These are phyloP conservation scores for Vaccinium corymbosum DNA, from an alignment of 148 eudicot genomes.

Conservation along the genomic window DNA sequence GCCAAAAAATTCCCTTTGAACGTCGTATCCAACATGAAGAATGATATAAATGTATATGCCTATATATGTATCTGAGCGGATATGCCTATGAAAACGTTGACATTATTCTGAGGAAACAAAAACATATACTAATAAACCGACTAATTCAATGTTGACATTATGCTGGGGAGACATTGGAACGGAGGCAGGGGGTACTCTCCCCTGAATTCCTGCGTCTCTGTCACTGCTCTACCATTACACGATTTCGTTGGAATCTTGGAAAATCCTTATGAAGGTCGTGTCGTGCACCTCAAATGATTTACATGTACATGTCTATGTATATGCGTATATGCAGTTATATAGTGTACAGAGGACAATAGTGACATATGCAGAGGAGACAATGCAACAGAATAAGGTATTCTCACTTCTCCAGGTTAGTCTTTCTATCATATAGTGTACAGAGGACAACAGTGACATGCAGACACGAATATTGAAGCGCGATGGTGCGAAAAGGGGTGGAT, in stretches of 20 bases:
- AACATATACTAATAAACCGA: no score
- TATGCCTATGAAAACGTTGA: neutral
- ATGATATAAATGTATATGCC: neutral
- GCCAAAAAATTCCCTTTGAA: neutral
- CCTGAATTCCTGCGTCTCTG: neutral
- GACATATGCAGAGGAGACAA: neutral
- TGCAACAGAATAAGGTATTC: neutral
- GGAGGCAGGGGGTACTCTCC: neutral
- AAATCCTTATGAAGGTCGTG: neutral
- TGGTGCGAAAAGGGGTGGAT: neutral
- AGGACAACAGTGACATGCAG: no score
- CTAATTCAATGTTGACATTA: neutral
- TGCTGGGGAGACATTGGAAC: neutral
- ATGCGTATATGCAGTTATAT: neutral
- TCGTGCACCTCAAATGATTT: neutral
- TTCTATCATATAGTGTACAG: neutral
- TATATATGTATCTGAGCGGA: neutral
- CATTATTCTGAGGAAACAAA: neutral
- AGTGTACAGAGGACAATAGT: neutral
- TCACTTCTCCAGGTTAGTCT: neutral
- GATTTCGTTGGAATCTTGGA: neutral
- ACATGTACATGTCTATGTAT: neutral
- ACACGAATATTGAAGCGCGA: neutral
- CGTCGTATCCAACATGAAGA: neutral
- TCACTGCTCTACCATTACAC: neutral